These are phyloP conservation scores for Paratrypanosoma confusum DNA, from an alignment of 208 protist genomes.

Conservation along the genomic window DNA sequence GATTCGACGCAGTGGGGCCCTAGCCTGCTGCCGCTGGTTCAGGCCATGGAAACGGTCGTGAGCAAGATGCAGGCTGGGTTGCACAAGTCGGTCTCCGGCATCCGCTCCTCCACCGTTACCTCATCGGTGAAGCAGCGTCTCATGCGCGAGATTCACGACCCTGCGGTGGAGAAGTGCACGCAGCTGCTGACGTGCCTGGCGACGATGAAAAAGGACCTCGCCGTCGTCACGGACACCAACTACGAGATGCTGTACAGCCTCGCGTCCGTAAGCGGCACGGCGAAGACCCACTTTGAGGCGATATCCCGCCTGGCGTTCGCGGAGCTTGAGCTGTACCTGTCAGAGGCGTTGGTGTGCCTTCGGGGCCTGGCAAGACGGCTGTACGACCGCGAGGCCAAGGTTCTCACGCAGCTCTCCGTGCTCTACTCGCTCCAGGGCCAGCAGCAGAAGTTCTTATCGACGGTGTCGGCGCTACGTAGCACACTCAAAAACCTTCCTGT, in stretches of 20 bases:
- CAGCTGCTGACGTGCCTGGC: slow-evolving; percentile 14
- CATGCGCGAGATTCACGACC: slow-evolving; percentile 25
- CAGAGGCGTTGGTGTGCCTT: slow-evolving; percentile 55
- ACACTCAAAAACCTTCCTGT: background rate
- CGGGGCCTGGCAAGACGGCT: slow-evolving; percentile 21
- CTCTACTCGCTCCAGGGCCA: slow-evolving; percentile 20
- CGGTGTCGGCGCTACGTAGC: slow-evolving; percentile 7
- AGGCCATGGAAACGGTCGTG: slow-evolving; percentile 17
- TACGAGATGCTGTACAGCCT: too few species aligned
- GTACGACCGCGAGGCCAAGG: slow-evolving; percentile 39
- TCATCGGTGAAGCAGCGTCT: slow-evolving; percentile 43
- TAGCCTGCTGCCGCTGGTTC: slow-evolving; percentile 7
- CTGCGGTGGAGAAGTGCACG: slow-evolving; percentile 15
- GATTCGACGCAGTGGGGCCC: slow-evolving; percentile 26
- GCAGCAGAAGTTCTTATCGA: slow-evolving; percentile 8
- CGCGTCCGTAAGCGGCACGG: slow-evolving; percentile 24
- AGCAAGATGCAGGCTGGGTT: slow-evolving; percentile 1
- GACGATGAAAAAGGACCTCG: slow-evolving; percentile 17
- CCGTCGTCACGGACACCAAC: slow-evolving; percentile 15
- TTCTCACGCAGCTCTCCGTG: slow-evolving; percentile 36
- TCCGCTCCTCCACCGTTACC: slow-evolving; percentile 24
- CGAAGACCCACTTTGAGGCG: slow-evolving; percentile 24
- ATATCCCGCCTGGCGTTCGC: slow-evolving; percentile 27
- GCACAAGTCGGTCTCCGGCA: slow-evolving; percentile 10
- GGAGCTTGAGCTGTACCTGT: slow-evolving; percentile 62